These are phyloP conservation scores for Citrus reticulata DNA, from an alignment of 345 rosid species.

Conservation along the genomic window DNA sequence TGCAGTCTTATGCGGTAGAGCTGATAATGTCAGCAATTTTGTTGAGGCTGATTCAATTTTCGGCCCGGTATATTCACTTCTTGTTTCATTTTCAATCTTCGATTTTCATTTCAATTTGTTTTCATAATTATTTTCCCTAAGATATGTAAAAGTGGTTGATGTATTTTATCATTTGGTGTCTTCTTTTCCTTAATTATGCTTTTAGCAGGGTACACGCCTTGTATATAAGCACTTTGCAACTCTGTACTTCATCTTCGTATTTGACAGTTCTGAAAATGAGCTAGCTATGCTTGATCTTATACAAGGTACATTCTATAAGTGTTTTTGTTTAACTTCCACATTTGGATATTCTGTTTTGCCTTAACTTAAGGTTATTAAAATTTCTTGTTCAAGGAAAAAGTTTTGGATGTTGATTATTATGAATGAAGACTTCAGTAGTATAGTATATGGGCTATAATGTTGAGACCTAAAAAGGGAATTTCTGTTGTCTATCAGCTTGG, in stretches of 20 bases:
- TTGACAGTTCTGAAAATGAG: constrained; percentile 88
- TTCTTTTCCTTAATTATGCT: not conserved
- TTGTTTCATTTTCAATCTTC: not conserved
- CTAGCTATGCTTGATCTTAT: constrained; percentile 96
- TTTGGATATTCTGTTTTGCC: not conserved
- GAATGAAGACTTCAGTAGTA: not conserved
- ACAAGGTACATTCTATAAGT: constrained; percentile 51
- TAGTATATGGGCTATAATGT: not conserved
- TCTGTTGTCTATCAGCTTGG: not conserved
- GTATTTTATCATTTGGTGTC: not conserved
- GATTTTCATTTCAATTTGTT: not conserved
- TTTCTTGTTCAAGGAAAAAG: not conserved
- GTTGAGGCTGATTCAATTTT: constrained; percentile 73
- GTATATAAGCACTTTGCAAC: constrained; percentile 94
- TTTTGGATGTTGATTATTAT: not conserved
- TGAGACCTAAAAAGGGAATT: not conserved
- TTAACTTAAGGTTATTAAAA: not conserved
- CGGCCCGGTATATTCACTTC: constrained; percentile 55
- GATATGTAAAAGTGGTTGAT: not conserved
- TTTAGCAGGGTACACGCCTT: constrained; percentile 65
- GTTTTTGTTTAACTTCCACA: not conserved
- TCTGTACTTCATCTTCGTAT: constrained; percentile 76
- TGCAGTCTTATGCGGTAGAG: constrained; percentile 77
- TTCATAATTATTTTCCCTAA: too few species aligned
- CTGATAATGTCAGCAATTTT: constrained; percentile 88